phyloP scores from a whole-genome alignment of 2,329 filamentous ascomycete species.

The Aspergillus sp. region DNA sequence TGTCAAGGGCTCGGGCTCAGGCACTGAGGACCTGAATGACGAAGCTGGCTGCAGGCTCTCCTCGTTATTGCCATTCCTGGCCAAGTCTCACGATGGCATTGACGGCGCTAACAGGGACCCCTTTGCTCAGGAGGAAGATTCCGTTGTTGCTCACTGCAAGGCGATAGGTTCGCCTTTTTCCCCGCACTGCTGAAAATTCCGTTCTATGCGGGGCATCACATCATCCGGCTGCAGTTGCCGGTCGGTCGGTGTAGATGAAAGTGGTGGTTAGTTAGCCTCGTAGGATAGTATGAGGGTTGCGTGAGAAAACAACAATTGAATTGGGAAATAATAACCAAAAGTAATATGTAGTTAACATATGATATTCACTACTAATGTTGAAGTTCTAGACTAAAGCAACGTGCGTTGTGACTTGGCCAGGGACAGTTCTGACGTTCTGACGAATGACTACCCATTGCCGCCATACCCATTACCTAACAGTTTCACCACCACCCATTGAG shows the following conservation, averaged over 20 bases:
- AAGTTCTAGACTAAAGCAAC: constrained; percentile 22
- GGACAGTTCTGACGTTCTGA: constrained; percentile 10
- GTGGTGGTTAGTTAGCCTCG: background rate
- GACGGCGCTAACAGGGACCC: constrained; percentile 4
- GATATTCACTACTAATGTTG: constrained; percentile 3
- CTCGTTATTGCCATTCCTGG: constrained; percentile 16
- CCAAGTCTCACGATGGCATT: constrained; percentile 4
- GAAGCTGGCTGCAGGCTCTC: constrained; percentile 1
- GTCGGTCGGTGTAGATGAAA: constrained; percentile 8
- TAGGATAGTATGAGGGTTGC: background rate
- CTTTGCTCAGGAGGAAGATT: constrained; percentile 2
- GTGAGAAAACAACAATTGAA: background rate
- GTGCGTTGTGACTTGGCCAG: constrained; percentile 9
- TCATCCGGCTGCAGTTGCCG: constrained; percentile 15
- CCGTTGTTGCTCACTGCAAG: constrained; percentile 3
- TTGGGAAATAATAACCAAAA: background rate
- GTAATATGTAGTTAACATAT: background rate
- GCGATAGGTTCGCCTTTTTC: constrained; percentile 13
- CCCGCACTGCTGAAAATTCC: constrained; percentile 31
- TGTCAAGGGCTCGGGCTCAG: background rate
- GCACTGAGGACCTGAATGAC: background rate
- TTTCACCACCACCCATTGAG: constrained; percentile 18
- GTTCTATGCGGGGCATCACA: constrained; percentile 30
- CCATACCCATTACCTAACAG: constrained; percentile 38
- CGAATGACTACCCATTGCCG: constrained; percentile 28